Base-by-base conservation (phyloP, 306 rosid species). In the Begonia peltatifolia region DNA sequence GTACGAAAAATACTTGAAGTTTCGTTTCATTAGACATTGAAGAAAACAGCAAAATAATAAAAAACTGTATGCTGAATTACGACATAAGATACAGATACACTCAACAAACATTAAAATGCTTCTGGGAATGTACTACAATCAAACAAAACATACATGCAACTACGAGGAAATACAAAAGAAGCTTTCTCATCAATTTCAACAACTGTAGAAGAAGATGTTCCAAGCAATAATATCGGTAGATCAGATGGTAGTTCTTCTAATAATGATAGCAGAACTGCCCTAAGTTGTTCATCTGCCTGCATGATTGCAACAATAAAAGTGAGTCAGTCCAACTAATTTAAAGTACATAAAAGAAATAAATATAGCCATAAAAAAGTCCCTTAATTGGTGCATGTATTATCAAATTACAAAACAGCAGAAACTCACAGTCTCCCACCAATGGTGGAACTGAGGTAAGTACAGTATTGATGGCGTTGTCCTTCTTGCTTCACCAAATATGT, bases 401-500 rank as follows among this genome's bases (percentile, higher is more conserved):
- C 38, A 30, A 30, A 22, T 65, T 50, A 44, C 14, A 58, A 42
- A 25, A 30, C 46, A 57, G 50, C 50, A 55, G 59, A 59, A 47
- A 79, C 99, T 81, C 81, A 90, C 99, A 49, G 84, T 90, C 60
- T 80, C 86, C 99, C 99, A 90, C 99, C 99, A 90, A 74, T 76
- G 73, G 64, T 90, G 79, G 69, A 90, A 86, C 62, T 86, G 99
- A 9, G 95, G 87, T 67, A 90, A 68, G 73, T 85, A 90, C 62
- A 90, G 87, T 60, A 90, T 83, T 36, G 99, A 86, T 36, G 99
- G 99, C 9, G 94, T 85, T 20, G 92, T 80, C 74, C 94, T 83
- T 70, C 94, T 83, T 46, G 99, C 95, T 80, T 90, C 99, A 61
- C 99, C 80, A 71, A 90, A 90, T 74, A 90, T 83, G 67, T 90